Conservation (phyloP, 768 basidiomycete species). For the Tylopilus felleus region DNA sequence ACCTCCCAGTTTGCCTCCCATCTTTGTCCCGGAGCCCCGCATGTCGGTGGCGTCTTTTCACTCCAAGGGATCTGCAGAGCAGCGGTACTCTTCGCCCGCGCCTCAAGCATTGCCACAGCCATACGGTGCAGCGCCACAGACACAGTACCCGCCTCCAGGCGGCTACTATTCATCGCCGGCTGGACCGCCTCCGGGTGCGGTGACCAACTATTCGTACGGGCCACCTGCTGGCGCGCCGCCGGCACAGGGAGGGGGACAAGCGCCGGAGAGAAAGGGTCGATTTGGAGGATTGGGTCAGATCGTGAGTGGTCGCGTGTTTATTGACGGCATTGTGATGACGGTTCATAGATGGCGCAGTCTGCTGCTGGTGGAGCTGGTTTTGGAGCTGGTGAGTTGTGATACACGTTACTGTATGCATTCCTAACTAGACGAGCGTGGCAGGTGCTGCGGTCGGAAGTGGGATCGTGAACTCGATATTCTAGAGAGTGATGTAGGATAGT, state of each 20-base stretch:
- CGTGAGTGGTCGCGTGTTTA: conserved; percentile 23
- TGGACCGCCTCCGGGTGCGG: conserved; percentile 14
- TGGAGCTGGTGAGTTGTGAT: conserved; percentile 38
- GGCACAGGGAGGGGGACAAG: conserved; percentile 32
- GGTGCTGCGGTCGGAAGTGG: conserved; percentile 45
- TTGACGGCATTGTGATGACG: neutral
- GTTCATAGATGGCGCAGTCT: conserved; percentile 28
- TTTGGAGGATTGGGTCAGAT: conserved; percentile 39
- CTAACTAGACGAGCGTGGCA: conserved; percentile 17
- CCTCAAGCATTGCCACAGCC: conserved; percentile 14
- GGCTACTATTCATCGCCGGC: conserved; percentile 17
- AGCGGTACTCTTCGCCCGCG: conserved; percentile 17
- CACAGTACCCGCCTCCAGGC: conserved; percentile 9
- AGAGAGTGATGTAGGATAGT: conserved; percentile 15
- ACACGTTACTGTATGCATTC: too few species aligned
- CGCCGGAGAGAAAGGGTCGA: conserved; percentile 34
- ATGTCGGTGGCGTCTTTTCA: conserved; percentile 8
- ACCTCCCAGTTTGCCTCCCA: conserved; percentile 17
- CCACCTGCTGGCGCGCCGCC: conserved; percentile 36
- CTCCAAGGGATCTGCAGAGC: conserved; percentile 8
- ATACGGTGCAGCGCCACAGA: conserved; percentile 13
- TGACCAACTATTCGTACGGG: conserved; percentile 10
- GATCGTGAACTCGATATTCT: conserved; percentile 49
- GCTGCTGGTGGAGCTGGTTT: conserved; percentile 46
- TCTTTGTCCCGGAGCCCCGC: conserved; percentile 23